Percentiles rank a stretch among this genome's conserved stretches.
Conservation (phyloP, 2,329 filamentous ascomycete species). For the Penicillium sp. region DNA sequence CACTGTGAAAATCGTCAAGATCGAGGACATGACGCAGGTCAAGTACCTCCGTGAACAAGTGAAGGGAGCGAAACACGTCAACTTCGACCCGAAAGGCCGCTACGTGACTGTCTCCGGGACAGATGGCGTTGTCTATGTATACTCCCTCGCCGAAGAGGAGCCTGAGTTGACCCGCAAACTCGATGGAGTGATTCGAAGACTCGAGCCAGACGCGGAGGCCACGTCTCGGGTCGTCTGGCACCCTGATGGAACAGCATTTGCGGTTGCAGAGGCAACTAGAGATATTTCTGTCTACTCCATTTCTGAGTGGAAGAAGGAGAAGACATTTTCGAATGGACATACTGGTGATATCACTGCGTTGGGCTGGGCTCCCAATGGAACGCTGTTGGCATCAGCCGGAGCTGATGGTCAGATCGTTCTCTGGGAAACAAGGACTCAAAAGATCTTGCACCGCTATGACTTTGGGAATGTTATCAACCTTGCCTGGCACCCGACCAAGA, state of each 20-base stretch:
- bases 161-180: conserved; percentile 79
- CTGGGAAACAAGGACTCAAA: conserved; percentile 89
- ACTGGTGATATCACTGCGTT: conserved; percentile 79
- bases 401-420: conserved; percentile 54
- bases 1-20: conserved; percentile 83
- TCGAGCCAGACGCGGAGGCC: conserved; percentile 73
- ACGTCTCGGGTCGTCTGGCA: conserved; percentile 82
- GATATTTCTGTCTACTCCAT: conserved; percentile 86
- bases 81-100: conserved; percentile 77
- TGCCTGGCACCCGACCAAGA: conserved; percentile 85
- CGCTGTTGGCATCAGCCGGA: conserved; percentile 68
- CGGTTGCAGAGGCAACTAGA: conserved; percentile 74
- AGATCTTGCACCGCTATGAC: conserved; percentile 71
- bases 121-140: conserved; percentile 86
- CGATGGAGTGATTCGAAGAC: conserved; percentile 75
- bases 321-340: conserved; percentile 74
- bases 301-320: conserved; percentile 84
- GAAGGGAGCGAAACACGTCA: conserved; percentile 84
- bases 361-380: conserved; percentile 92
- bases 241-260: conserved; percentile 89
- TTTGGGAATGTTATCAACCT: conserved; percentile 82
- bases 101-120: conserved; percentile 78
- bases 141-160: conserved; percentile 73
- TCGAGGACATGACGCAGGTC: conserved; percentile 71
- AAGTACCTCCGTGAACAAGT: conserved; percentile 78